Conservation (phyloP, 768 basidiomycete species). For the Podaxis sp. region DNA sequence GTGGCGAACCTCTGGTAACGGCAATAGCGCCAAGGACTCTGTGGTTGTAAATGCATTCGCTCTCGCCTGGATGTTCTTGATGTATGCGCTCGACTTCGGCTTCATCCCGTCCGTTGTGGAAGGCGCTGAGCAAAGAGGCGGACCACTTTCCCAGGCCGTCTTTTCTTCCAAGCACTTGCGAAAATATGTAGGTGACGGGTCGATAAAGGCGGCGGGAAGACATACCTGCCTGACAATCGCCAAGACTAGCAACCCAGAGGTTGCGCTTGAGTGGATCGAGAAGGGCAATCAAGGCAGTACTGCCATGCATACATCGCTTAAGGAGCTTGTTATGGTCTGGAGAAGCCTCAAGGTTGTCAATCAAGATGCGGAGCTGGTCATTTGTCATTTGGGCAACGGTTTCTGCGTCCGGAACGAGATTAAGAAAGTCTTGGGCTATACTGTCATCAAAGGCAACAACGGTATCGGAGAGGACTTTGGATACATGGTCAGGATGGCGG, state of each 20-base stretch:
- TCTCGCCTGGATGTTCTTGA: conserved; percentile 43
- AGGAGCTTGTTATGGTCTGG: conserved; percentile 21
- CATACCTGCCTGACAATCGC: conserved; percentile 50
- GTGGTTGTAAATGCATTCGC: conserved; percentile 35
- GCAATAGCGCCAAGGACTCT: conserved; percentile 53
- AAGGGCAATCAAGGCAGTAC: conserved; percentile 45
- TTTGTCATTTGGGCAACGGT: conserved; percentile 30
- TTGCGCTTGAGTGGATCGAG: conserved; percentile 37
- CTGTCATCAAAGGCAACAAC: conserved; percentile 34
- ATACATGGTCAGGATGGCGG: conserved; percentile 20
- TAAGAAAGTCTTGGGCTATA: conserved; percentile 32
- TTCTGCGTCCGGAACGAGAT: conserved; percentile 35
- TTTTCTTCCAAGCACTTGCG: conserved; percentile 38
- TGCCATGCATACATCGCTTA: conserved; percentile 45
- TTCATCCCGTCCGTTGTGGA: conserved; percentile 46
- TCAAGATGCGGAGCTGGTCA: conserved; percentile 32
- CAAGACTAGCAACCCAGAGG: conserved; percentile 53
- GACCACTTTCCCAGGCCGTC: conserved; percentile 30
- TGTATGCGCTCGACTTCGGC: conserved; percentile 36
- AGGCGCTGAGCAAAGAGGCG: conserved; percentile 35
- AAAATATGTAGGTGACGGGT: neutral
- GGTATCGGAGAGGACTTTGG: conserved; percentile 27
- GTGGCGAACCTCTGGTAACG: conserved; percentile 45
- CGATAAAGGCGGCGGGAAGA: neutral
- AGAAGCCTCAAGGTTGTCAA: conserved; percentile 35